Evolutionary conservation across 306 rosid species (phyloP).

Genomic region (Inga laurina): DNA sequence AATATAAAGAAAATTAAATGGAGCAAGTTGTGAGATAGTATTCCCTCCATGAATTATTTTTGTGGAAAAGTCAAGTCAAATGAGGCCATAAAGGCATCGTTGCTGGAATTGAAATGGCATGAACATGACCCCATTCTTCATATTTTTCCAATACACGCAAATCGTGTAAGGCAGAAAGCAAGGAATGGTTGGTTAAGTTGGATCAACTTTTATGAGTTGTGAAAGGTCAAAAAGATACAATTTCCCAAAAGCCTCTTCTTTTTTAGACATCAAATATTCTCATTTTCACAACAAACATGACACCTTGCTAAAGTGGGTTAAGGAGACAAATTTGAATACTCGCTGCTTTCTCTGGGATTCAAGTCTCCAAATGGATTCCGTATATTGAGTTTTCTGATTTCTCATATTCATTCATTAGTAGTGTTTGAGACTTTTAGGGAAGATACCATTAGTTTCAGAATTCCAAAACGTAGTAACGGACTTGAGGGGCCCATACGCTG

Average conservation of each 20-base stretch:
- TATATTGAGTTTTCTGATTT: too few species aligned
- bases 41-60: not conserved
- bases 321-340: not conserved
- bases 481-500: not conserved
- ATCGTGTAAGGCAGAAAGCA: slow-evolving; percentile 3
- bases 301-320: not conserved
- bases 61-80: not conserved
- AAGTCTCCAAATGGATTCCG: not conserved
- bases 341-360: not conserved
- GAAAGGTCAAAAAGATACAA: slow-evolving; percentile 40
- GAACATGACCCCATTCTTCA: not conserved
- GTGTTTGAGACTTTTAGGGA: not conserved
- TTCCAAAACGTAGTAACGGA: not conserved
- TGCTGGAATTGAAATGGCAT: slow-evolving; percentile 1
- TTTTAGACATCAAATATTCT: slow-evolving; percentile 16
- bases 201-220: not conserved
- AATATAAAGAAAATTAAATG: not conserved
- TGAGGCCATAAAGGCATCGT: not conserved
- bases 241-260: slow-evolving; percentile 44
- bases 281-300: not conserved
- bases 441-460: not conserved
- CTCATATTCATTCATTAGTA: not conserved
- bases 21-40: not conserved
- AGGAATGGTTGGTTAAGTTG: not conserved
- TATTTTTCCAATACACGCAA: not conserved